phyloP scores from a whole-genome alignment of 306 rosid genomes.

The Vigna nakashimae region DNA sequence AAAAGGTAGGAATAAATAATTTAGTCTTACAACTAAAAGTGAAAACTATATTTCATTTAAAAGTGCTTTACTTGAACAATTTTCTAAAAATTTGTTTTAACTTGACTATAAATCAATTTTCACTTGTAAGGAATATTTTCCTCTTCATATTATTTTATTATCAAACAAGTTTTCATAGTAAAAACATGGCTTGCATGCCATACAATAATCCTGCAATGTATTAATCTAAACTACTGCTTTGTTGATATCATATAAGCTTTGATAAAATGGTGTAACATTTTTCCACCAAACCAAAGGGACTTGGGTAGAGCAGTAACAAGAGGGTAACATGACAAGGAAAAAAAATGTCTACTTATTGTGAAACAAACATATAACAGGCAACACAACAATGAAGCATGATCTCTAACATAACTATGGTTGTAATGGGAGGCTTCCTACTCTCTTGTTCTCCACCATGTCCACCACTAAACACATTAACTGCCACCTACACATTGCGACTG shows the following conservation, averaged over 20 bases:
- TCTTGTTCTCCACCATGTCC: constrained; percentile 39
- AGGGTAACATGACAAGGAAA: not conserved
- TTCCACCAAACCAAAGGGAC: constrained; percentile 29
- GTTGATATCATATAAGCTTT: not conserved
- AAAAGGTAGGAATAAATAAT: too few relatives aligned
- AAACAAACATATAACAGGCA: constrained; percentile 45
- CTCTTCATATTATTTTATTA: too few relatives aligned
- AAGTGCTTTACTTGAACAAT: too few relatives aligned
- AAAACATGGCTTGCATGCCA: not conserved
- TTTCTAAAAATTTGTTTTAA: too few relatives aligned
- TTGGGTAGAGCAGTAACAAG: constrained; percentile 35
- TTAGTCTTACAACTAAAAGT: too few relatives aligned
- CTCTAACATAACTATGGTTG: constrained; percentile 40
- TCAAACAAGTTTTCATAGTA: too few relatives aligned
- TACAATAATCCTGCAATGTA: not conserved
- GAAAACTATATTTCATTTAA: too few relatives aligned
- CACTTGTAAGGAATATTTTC: too few relatives aligned
- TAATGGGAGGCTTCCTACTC: constrained; percentile 14
- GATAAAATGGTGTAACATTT: constrained; percentile 30
- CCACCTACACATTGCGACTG: constrained; percentile 46
- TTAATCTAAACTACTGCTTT: constrained; percentile 34
- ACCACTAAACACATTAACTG: constrained; percentile 27
- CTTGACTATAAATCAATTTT: too few relatives aligned
- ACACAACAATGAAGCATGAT: constrained; percentile 27
- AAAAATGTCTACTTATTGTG: constrained; percentile 46